Evolutionary conservation across 2,329 filamentous ascomycete species (phyloP).

Genomic region (Hymenoscyphus fructigenus): DNA sequence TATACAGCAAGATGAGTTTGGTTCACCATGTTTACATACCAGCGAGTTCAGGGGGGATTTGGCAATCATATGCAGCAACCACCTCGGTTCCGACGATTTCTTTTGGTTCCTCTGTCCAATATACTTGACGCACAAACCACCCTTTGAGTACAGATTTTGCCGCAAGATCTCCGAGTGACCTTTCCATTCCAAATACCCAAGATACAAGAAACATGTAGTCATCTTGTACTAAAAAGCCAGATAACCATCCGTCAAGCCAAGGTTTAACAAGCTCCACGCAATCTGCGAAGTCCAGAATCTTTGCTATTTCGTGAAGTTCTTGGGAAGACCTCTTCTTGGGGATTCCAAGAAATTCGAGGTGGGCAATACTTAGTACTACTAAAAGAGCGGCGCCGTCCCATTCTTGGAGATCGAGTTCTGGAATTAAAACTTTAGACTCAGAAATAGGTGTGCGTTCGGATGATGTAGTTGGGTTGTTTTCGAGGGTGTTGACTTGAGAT

Average conservation of each 20-base stretch:
- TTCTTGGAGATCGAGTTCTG: background rate
- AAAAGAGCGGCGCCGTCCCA: background rate
- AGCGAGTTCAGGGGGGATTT: background rate
- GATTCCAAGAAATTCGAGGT: background rate
- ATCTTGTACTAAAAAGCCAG: background rate
- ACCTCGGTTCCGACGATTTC: too few relatives aligned
- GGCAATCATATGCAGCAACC: background rate
- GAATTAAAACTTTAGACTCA: background rate
- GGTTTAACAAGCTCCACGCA: background rate
- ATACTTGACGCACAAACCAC: background rate
- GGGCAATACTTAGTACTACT: background rate
- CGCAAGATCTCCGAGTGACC: background rate
- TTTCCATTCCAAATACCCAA: constrained; percentile 11
- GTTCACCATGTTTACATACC: background rate
- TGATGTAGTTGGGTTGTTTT: background rate
- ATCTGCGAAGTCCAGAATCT: background rate
- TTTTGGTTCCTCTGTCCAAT: background rate
- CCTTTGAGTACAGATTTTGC: background rate
- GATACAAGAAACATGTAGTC: background rate
- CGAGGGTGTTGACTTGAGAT: too few relatives aligned
- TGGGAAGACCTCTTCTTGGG: background rate
- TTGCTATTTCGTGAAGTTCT: background rate
- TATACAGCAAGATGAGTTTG: background rate
- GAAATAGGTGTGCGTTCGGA: background rate
- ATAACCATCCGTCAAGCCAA: background rate